Evolutionary conservation across 2,329 filamentous ascomycete genomes (phyloP), one percentile per base, ranked within the genome.

Genomic region (Claviceps paspali): DNA sequence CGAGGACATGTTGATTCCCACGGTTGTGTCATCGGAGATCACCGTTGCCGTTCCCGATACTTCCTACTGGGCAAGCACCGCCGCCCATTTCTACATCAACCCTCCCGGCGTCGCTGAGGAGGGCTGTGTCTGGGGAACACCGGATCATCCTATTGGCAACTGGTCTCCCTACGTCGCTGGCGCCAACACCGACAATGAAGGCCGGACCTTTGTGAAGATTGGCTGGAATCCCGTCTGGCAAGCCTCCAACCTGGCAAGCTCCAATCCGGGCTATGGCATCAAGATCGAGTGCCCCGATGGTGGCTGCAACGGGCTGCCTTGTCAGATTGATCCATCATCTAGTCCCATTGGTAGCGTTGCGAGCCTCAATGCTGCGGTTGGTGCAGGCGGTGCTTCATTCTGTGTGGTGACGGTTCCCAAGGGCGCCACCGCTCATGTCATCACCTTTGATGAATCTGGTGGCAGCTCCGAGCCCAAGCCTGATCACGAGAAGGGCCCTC

Each of bases 1-100:
- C 49, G 82, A 87, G 61, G 78, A 78, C 42, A 87, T 87, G 81
- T 64, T 86, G 47, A 86, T 86, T 49, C 80, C 81, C 12, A 87
- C 80, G n/a, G 57, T 76, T 43, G 76, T 86, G 33, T 56, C 54
- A 17, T 60, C 64, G 43, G 56, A 54, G 8, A 63, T 65, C n/a
- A 68, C 67, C 22, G 63, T 88, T 38, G 80, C 82, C 35, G 80
- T 87, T 26, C 82, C 82, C 7, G 77, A 67, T 39, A 59, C 67
- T 14, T 67, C 60, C 39, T 87, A 87, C 57, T 87, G 81, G 82
- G 73, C 66, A 47, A 57, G 61, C 31, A 86, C 82, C 10, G 72
- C 81, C 41, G 79, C 82, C 41, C 82, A 88, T 55, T 86, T 71
- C 58, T 87, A 87, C 51, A 73, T 87, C 61, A 87, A 87, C 59